Conservation (phyloP, 306 rosid genomes). For the Quercus parvula region DNA sequence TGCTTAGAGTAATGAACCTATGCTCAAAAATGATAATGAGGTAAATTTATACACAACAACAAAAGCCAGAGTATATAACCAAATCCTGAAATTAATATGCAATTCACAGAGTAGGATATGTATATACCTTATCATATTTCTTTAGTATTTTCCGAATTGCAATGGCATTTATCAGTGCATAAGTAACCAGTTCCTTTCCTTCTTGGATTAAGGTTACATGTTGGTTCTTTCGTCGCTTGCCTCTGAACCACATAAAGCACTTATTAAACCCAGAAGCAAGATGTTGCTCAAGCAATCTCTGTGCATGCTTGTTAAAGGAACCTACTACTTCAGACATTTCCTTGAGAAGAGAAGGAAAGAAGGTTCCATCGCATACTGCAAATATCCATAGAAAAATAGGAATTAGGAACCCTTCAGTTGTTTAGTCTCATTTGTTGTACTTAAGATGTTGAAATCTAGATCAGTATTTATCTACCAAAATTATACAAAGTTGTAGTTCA, state of each 20-base stretch:
- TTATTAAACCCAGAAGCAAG: constrained; percentile 80
- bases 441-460: too few relatives aligned
- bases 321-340: constrained; percentile 84
- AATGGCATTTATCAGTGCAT: constrained; percentile 76
- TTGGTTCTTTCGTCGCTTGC: constrained; percentile 38
- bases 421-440: too few relatives aligned
- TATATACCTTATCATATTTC: constrained; percentile 81
- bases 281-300: constrained; percentile 68
- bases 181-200: constrained; percentile 76
- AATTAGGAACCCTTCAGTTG: background rate
- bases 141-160: constrained; percentile 78
- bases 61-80: background rate
- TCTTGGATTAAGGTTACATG: constrained; percentile 50
- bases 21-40: background rate
- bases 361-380: constrained; percentile 85
- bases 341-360: constrained; percentile 81
- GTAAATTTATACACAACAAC: background rate
- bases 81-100: background rate
- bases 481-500: background rate
- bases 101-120: background rate
- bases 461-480: too few relatives aligned
- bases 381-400: background rate
- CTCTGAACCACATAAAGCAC: constrained; percentile 66
- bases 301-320: constrained; percentile 72
- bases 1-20: constrained; percentile 89